Conservation (phyloP, 2,329 filamentous ascomycete species). For the Calonectria pseudoturangicola region DNA sequence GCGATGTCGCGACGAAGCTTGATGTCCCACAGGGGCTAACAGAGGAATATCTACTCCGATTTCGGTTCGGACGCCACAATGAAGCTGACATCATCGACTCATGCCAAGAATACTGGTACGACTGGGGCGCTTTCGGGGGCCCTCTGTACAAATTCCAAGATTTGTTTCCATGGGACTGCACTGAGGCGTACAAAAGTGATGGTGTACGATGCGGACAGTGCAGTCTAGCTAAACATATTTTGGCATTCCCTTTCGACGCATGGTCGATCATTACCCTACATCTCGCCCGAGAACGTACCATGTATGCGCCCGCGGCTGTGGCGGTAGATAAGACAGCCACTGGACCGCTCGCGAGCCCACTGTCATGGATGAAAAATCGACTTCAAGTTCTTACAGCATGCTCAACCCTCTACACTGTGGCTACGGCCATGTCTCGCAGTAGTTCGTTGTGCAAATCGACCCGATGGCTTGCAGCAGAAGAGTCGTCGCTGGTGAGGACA, state of each 20-base stretch:
- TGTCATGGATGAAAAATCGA: slow-evolving; percentile 10
- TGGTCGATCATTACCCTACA: neutral
- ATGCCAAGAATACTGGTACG: slow-evolving; percentile 67
- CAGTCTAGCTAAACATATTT: slow-evolving; percentile 6
- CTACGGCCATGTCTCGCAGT: slow-evolving; percentile 6
- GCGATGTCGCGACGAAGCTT: neutral
- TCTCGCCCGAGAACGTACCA: neutral
- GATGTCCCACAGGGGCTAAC: slow-evolving; percentile 17
- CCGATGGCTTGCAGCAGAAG: neutral
- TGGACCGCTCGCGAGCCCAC: neutral
- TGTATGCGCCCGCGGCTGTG: slow-evolving; percentile 1
- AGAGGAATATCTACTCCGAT: slow-evolving; percentile 4
- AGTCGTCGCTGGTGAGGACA: neutral
- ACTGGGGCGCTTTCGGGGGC: slow-evolving; percentile 64
- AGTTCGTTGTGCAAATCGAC: neutral
- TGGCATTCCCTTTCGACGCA: slow-evolving; percentile 4
- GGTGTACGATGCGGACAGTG: neutral
- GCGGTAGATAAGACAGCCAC: neutral
- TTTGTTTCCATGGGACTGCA: slow-evolving; percentile 69
- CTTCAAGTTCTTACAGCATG: neutral
- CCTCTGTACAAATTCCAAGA: slow-evolving; percentile 63
- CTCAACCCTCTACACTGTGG: neutral
- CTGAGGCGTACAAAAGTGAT: slow-evolving; percentile 61
- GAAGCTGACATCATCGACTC: slow-evolving; percentile 66
- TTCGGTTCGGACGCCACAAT: slow-evolving; percentile 58